Percentiles rank a stretch among this genome's conserved stretches.
Evolutionary conservation across 495 filamentous ascomycete genomes (phyloP).

Genomic region (Hyaloscypha variabilis): DNA sequence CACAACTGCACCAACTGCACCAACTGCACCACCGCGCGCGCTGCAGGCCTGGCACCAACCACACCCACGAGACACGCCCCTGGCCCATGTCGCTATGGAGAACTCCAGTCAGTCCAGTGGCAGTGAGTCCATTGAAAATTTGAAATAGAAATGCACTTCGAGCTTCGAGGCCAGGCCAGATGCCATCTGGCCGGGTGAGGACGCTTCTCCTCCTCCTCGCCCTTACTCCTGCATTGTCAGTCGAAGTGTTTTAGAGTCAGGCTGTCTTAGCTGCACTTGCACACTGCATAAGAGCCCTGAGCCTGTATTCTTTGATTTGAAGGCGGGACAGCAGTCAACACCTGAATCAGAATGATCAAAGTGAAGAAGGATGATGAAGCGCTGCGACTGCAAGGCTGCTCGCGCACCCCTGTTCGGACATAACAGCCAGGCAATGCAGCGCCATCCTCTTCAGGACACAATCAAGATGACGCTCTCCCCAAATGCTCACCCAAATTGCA

Average conservation of each 20-base stretch:
- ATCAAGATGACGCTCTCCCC: constrained; percentile 8
- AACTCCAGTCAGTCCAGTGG: too few species aligned
- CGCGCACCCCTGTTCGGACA: constrained; percentile 4
- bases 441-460: not conserved
- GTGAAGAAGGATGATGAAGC: too few species aligned
- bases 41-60: too few species aligned
- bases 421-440: not conserved
- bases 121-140: too few species aligned
- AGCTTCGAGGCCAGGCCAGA: not conserved
- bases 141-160: too few species aligned
- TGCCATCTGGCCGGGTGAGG: not conserved
- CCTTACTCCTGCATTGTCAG: not conserved
- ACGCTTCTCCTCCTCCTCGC: not conserved
- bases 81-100: too few species aligned
- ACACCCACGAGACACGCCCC: not conserved
- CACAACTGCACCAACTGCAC: too few species aligned
- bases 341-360: not conserved
- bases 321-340: not conserved
- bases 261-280: not conserved
- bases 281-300: not conserved
- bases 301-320: not conserved
- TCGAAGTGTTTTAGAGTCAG: not conserved
- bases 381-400: not conserved
- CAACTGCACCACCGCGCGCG: too few species aligned
- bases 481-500: constrained; percentile 1